phyloP scores from a whole-genome alignment of 805 yeast species.

The Candida fluviatilis region DNA sequence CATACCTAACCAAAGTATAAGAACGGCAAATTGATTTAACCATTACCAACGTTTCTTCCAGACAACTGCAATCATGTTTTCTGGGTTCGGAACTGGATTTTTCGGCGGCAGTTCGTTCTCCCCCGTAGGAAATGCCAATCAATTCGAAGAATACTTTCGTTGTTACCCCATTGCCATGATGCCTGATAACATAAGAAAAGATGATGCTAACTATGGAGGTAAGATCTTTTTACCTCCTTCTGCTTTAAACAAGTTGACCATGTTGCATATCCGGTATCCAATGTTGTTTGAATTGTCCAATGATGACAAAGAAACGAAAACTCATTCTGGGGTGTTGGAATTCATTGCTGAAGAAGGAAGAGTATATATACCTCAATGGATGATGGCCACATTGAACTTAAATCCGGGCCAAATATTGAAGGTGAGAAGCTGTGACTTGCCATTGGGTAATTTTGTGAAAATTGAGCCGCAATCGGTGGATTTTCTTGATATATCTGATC shows the following conservation, averaged over 20 bases:
- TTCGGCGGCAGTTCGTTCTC: slow-evolving; percentile 8
- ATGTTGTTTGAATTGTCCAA: slow-evolving; percentile 84
- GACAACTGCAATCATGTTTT: slow-evolving; percentile 25
- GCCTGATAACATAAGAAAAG: slow-evolving; percentile 70
- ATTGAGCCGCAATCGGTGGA: slow-evolving; percentile 94
- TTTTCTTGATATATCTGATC: slow-evolving; percentile 89
- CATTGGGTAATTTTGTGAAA: slow-evolving; percentile 84
- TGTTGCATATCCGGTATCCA: slow-evolving; percentile 91
- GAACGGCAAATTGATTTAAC: too few relatives aligned
- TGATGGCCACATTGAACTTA: slow-evolving; percentile 72
- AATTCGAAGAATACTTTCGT: slow-evolving; percentile 83
- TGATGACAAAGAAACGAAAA: slow-evolving; percentile 53
- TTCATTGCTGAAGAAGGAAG: slow-evolving; percentile 97
- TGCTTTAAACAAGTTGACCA: slow-evolving; percentile 81
- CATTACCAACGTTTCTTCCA: too few relatives aligned
- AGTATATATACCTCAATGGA: slow-evolving; percentile 93
- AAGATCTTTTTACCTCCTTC: slow-evolving; percentile 93
- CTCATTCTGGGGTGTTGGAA: slow-evolving; percentile 94
- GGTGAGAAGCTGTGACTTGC: slow-evolving; percentile 72
- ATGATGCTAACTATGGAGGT: slow-evolving; percentile 88
- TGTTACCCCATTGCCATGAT: slow-evolving; percentile 90
- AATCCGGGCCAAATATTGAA: slow-evolving; percentile 80
- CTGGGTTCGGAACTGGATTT: slow-evolving; percentile 38
- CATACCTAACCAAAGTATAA: too few relatives aligned
- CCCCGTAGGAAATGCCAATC: slow-evolving; percentile 27